Percentiles rank a stretch among this genome's conserved stretches.
phyloP scores from a whole-genome alignment of 176 grass and related monocot species.

The Echinochloa phyllopogon region DNA sequence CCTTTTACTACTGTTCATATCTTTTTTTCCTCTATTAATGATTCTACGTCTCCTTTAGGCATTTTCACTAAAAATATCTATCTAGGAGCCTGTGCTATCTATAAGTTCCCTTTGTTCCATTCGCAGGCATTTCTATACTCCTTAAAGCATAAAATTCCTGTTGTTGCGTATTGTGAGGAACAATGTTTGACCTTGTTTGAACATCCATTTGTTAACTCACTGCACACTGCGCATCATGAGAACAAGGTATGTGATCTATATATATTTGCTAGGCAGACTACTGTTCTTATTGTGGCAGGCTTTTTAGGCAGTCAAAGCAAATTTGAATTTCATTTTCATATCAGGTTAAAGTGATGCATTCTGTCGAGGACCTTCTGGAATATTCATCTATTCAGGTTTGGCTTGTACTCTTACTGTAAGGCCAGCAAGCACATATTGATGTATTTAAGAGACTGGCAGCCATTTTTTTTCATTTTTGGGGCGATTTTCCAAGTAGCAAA shows the following conservation, averaged over 20 bases:
- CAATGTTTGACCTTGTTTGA: conserved; percentile 78
- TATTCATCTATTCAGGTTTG: conserved; percentile 82
- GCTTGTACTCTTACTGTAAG: conserved; percentile 34
- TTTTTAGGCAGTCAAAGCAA: not conserved
- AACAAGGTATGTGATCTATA: conserved; percentile 67
- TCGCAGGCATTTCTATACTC: conserved; percentile 82
- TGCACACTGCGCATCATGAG: conserved; percentile 68
- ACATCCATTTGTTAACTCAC: conserved; percentile 70
- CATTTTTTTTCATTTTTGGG: not conserved
- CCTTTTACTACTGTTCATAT: not conserved
- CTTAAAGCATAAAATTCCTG: conserved; percentile 76
- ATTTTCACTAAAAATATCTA: not conserved
- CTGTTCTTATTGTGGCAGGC: conserved; percentile 12
- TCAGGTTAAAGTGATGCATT: conserved; percentile 72
- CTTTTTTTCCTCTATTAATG: not conserved
- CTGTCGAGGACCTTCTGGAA: conserved; percentile 72
- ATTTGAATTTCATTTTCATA: conserved; percentile 37
- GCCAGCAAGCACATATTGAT: conserved; percentile 9
- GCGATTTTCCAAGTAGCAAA: not conserved
- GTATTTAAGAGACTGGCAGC: conserved; percentile 11
- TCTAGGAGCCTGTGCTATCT: not conserved
- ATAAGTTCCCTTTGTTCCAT: conserved; percentile 28
- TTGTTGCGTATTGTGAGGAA: conserved; percentile 70
- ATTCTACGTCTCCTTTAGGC: not conserved
- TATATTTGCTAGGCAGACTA: conserved; percentile 21